Conservation (phyloP, 495 filamentous ascomycete genomes). For the Aspergillus indologenus region DNA sequence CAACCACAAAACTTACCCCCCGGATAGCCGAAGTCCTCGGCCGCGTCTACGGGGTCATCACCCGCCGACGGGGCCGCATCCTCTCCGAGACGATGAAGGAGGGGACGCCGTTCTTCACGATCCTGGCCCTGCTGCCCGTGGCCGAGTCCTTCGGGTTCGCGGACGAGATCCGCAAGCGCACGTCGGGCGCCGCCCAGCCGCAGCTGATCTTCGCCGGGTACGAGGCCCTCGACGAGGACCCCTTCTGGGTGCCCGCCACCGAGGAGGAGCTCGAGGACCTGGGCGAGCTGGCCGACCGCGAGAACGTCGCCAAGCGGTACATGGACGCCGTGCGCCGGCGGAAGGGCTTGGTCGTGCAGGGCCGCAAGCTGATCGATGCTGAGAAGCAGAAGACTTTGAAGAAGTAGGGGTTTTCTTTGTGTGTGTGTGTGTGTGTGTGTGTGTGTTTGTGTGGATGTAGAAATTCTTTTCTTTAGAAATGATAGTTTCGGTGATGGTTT, state of each 20-base stretch:
- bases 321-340: constrained; percentile 81
- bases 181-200: constrained; percentile 83
- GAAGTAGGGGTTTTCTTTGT: constrained; percentile 50
- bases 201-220: constrained; percentile 92
- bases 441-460: too few relatives aligned
- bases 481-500: too few relatives aligned
- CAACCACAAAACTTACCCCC: constrained; percentile 21
- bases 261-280: constrained; percentile 97
- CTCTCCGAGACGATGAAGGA: constrained; percentile 89
- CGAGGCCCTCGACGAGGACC: constrained; percentile 86
- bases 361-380: constrained; percentile 79
- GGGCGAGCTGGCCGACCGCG: constrained; percentile 84
- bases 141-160: constrained; percentile 94
- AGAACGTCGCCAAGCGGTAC: constrained; percentile 95
- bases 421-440: too few relatives aligned
- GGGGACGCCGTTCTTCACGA: constrained; percentile 94
- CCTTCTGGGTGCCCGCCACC: constrained; percentile 95
- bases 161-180: constrained; percentile 93
- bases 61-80: constrained; percentile 84
- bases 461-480: too few relatives aligned
- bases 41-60: constrained; percentile 89
- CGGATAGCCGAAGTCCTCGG: constrained; percentile 95
- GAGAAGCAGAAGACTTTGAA: constrained; percentile 99
- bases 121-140: constrained; percentile 79
- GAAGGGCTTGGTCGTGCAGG: constrained; percentile 85